Conservation (phyloP, 495 filamentous ascomycete species). For the Penicillium macrosclerotiorum region DNA sequence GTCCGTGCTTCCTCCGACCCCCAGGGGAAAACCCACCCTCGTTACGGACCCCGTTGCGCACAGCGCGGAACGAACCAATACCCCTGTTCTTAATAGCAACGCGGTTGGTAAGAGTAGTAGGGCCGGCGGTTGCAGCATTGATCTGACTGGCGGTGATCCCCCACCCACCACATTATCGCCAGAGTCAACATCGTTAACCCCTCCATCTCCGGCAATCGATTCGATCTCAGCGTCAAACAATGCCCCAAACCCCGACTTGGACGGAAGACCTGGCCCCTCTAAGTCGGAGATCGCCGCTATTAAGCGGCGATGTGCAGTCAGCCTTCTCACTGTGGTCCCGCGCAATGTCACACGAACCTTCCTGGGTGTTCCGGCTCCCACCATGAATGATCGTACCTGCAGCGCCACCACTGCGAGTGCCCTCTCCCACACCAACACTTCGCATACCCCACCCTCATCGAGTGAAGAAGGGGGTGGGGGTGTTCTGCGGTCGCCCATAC, state of each 20-base stretch:
- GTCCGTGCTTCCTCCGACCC: slow-evolving; percentile 27
- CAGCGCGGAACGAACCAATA: slow-evolving; percentile 7
- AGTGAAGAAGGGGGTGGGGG: slow-evolving; percentile 3
- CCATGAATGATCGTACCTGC: slow-evolving; percentile 27
- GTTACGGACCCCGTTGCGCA: slow-evolving; percentile 3
- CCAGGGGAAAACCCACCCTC: slow-evolving; percentile 14
- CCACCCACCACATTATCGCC: not conserved
- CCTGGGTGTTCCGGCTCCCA: slow-evolving; percentile 28
- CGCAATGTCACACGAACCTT: slow-evolving; percentile 37
- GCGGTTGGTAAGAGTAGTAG: slow-evolving; percentile 18
- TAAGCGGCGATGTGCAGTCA: slow-evolving; percentile 55
- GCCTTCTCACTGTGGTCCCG: slow-evolving; percentile 49
- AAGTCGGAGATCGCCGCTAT: slow-evolving; percentile 47
- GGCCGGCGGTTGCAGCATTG: slow-evolving; percentile 17
- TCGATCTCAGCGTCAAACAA: slow-evolving; percentile 1
- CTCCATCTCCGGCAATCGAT: slow-evolving; percentile 1
- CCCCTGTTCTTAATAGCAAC: slow-evolving; percentile 4
- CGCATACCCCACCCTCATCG: slow-evolving; percentile 10
- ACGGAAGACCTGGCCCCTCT: slow-evolving; percentile 19
- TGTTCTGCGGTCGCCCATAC: slow-evolving; percentile 6
- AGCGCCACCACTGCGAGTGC: slow-evolving; percentile 21
- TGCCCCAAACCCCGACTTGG: slow-evolving; percentile 11
- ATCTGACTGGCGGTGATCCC: slow-evolving; percentile 10
- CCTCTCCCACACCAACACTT: slow-evolving; percentile 9
- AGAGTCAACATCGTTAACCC: not conserved